These are phyloP conservation scores for Trypanosoma brucei DNA, from an alignment of 208 protist genomes.

Conservation along the genomic window DNA sequence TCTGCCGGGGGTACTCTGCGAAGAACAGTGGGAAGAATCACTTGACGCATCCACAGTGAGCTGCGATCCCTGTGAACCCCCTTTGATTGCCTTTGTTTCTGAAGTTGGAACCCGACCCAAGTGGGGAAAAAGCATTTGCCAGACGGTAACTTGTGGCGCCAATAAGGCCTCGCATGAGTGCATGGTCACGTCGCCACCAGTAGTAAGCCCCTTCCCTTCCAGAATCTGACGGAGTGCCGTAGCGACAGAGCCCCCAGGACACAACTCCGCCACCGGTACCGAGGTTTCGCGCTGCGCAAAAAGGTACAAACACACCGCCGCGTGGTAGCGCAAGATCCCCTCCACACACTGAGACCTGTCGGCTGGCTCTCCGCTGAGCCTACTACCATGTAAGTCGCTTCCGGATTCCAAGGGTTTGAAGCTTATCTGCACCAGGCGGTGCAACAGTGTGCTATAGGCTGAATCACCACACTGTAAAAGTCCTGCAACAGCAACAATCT, in stretches of 20 bases:
- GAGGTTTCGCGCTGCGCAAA: slow-evolving; percentile 34
- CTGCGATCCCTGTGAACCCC: background rate
- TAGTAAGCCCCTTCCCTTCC: slow-evolving; percentile 6
- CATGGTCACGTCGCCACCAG: background rate
- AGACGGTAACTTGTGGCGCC: background rate
- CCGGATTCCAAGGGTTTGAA: slow-evolving; percentile 11
- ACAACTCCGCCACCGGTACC: slow-evolving; percentile 30
- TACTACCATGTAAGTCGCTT: background rate
- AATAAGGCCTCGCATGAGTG: slow-evolving; percentile 2
- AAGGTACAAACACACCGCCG: slow-evolving; percentile 26
- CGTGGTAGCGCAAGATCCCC: slow-evolving; percentile 17
- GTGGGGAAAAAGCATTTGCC: slow-evolving; percentile 2
- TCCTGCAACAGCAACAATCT: slow-evolving; percentile 34
- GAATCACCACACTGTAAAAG: slow-evolving; percentile 34
- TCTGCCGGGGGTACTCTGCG: slow-evolving; percentile 4
- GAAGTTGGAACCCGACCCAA: background rate
- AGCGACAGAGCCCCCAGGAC: slow-evolving; percentile 30
- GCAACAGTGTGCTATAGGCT: slow-evolving; percentile 48
- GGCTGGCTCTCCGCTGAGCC: background rate
- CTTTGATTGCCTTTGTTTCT: too few relatives aligned
- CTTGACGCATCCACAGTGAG: background rate
- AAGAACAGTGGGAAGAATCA: background rate
- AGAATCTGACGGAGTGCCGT: slow-evolving; percentile 38
- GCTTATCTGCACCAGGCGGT: slow-evolving; percentile 51
- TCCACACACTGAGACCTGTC: background rate